Evolutionary conservation across 2,329 filamentous ascomycete species (phyloP), one percentile per base, ranked within the genome.

Genomic region (Bipolaris gigantea): DNA sequence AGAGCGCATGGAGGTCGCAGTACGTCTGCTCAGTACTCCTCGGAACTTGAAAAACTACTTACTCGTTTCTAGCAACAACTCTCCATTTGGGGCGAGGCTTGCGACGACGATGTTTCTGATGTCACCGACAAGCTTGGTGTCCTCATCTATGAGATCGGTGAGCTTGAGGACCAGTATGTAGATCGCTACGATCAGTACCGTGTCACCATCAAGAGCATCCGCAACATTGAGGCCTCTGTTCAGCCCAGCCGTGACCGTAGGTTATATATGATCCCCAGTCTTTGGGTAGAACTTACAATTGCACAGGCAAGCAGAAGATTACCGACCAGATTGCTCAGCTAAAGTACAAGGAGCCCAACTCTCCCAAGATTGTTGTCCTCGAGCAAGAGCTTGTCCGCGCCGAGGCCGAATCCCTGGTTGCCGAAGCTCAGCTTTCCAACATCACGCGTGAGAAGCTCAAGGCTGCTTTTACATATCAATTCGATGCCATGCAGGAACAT

Each of bases 361-460:
- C 92, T 33, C 92, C 93, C 61, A 94, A 92, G 80, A 97, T 99
- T 66, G 92, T 97, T 53, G 92, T 99, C 36, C 87, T 99, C 50
- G 94, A 99, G 79, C 94, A 99, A 78, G 94, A 99, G 78, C 89
- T 99, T 55, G 94, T 99, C 66, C 92, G 94, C 68, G 94, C 94
- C 64, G 94, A 99, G 78, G 94, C 94, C 69, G 94, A 99, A 77
- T 97, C 94, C n/a, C 86, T 99, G 13, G 94, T 99, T 52, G 94
- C 94, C 59, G 94, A 99, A 77, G 94, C 94, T 7, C 94, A 99
- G 80, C 84, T 99, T 48, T 97, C 93, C 74, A 99, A 99, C 83
- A 99, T 99, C 73, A 99, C 95, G 23, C 93, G 94, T 69, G 93
- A 99, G 80, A 99, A 99, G 84, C 87, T 99, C 74, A 99, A 99